Evolutionary conservation across 352 stramenopile genomes (phyloP), one percentile per base, ranked within the genome.

Genomic region (Phytophthora ramorum): DNA sequence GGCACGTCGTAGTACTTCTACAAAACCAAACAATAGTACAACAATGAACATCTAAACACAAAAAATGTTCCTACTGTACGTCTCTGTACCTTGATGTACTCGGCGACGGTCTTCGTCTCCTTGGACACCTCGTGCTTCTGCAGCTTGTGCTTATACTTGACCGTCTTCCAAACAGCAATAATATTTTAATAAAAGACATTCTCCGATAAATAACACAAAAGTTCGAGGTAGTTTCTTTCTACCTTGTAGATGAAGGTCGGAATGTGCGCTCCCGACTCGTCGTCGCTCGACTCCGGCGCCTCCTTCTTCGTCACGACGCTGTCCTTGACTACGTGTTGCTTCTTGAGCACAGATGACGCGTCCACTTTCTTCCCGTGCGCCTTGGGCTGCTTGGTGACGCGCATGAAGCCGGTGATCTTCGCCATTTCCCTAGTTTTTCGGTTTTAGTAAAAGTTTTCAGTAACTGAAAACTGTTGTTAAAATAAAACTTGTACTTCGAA

Each of bases 321-420:
- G 13, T 57, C 26, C 22, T 64, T 57, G 1, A 7, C 34, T 35
- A 30, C 41, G 2, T 45, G 40, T n/a, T 53, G 46, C 62, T 58
- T 64, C 62, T 58, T 64, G 7, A 58, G 9, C 20, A 20, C 16
- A n/a, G 59, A 22, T 5, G 63, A 69, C 7, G n/a, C 20, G 12
- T 70, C 56, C 35, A 60, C 52, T 43, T 73, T 72, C 14, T 73
- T 73, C 32, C 69, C 68, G 20, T 72, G 65, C 40, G 65, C 57
- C 64, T 70, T 81, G 62, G 58, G 71, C 65, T 75, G 71, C 75
- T 90, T 90, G n/a, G 80, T 87, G 34, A 83, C 75, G 62, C 80
- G 83, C 83, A 91, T 88, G 41, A 76, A 90, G 64, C 51, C 83
- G 35, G 78, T 89, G 65, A 91, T 89, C 73, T 87, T 89, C 26